A percentile compares a stretch with the other conserved stretches of the same genome.
Conservation (phyloP, 441 rosid genomes). For the Pelargonium australe region DNA sequence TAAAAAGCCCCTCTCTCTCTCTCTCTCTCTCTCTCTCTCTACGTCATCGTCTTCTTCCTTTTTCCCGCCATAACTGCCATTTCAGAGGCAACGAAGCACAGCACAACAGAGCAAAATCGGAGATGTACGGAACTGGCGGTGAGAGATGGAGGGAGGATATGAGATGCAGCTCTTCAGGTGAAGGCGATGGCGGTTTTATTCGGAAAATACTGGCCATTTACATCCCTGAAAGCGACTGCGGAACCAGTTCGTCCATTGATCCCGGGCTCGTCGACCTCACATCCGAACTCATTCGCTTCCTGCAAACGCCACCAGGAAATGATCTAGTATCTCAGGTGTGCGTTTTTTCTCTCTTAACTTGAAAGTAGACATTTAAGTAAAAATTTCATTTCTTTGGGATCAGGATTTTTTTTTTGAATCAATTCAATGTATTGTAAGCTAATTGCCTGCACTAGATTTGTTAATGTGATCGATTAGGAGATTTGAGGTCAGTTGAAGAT, state of each 20-base stretch:
- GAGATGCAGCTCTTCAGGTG: constrained; percentile 27
- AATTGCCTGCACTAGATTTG: background rate
- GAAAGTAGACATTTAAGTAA: constrained; percentile 8
- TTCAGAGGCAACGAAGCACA: background rate
- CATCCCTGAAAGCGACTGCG: constrained; percentile 52
- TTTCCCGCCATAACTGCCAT: constrained; percentile 31
- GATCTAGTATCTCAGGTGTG: constrained; percentile 64
- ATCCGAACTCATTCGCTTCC: constrained; percentile 55
- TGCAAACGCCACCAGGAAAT: constrained; percentile 49
- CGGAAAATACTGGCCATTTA: constrained; percentile 44
- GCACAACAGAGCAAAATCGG: background rate
- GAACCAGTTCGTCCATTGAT: constrained; percentile 4
- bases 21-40: background rate
- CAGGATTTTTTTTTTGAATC: background rate
- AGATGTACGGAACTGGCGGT: constrained; percentile 33
- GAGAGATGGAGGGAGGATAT: constrained; percentile 17
- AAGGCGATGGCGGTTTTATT: constrained; percentile 22
- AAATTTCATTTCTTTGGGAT: background rate
- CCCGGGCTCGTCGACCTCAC: constrained; percentile 39
- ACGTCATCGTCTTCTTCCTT: background rate
- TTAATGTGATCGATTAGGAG: background rate
- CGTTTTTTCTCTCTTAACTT: background rate
- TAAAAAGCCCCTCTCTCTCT: background rate
- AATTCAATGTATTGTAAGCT: background rate
- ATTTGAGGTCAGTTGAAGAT: background rate